These are phyloP conservation scores for Geotrichum histeridarum DNA, from an alignment of 1,139 yeast species.

Conservation along the genomic window DNA sequence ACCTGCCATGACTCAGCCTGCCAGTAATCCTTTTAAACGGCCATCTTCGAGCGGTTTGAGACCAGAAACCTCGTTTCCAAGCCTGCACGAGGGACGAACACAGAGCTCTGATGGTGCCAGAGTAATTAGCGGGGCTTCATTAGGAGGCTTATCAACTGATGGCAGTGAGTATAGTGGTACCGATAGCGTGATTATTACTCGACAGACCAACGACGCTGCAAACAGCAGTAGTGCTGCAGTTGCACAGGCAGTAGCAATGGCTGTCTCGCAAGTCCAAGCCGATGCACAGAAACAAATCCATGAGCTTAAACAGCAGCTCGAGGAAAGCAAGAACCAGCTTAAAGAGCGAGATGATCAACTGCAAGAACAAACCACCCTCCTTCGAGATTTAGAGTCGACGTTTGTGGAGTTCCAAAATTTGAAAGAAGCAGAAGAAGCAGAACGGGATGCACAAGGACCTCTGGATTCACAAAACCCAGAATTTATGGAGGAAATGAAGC, in stretches of 20 bases:
- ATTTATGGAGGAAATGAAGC: slow-evolving; percentile 5
- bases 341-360: slow-evolving; percentile 29
- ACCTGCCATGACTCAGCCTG: not conserved
- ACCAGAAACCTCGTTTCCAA: slow-evolving; percentile 11
- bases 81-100: slow-evolving; percentile 1
- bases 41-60: not conserved
- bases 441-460: not conserved
- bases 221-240: slow-evolving; percentile 6
- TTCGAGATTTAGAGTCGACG: slow-evolving; percentile 32
- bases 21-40: slow-evolving; percentile 3
- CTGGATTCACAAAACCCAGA: slow-evolving; percentile 12
- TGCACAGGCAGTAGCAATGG: slow-evolving; percentile 16
- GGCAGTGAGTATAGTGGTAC: slow-evolving; percentile 10
- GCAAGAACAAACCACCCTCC: slow-evolving; percentile 29
- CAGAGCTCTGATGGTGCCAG: not conserved
- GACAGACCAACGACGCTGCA: not conserved
- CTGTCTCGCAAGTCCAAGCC: slow-evolving; percentile 13
- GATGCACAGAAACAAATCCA: slow-evolving; percentile 16
- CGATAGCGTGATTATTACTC: slow-evolving; percentile 11
- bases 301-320: slow-evolving; percentile 22
- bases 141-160: slow-evolving; percentile 7
- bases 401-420: slow-evolving; percentile 32
- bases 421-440: slow-evolving; percentile 14
- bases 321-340: slow-evolving; percentile 21
- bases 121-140: slow-evolving; percentile 9